Conservation (phyloP, 495 filamentous ascomycete genomes). For the Baudoinia panamericana region DNA sequence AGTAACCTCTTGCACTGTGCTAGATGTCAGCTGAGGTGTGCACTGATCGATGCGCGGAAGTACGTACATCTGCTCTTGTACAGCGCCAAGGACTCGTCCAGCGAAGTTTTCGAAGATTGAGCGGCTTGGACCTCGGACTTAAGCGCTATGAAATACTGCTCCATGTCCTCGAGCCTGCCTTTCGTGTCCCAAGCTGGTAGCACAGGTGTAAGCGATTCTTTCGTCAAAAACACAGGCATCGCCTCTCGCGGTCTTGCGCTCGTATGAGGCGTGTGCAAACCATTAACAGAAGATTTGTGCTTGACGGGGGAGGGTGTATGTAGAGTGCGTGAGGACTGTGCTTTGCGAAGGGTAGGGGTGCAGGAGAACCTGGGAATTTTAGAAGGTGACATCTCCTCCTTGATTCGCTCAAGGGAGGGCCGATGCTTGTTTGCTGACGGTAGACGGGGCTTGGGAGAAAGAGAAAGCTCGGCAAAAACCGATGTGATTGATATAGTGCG, state of each 20-base stretch:
- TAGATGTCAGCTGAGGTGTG: slow-evolving; percentile 10
- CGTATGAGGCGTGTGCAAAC: slow-evolving; percentile 22
- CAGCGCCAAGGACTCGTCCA: slow-evolving; percentile 55
- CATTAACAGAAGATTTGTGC: slow-evolving; percentile 24
- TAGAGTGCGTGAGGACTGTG: slow-evolving; percentile 15
- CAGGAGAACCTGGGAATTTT: slow-evolving; percentile 19
- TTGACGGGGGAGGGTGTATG: slow-evolving; percentile 20
- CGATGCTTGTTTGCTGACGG: slow-evolving; percentile 10
- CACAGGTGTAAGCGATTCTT: slow-evolving; percentile 46
- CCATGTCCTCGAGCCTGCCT: slow-evolving; percentile 50
- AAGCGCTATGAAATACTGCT: slow-evolving; percentile 46
- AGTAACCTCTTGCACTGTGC: slow-evolving; percentile 55
- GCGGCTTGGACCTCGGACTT: slow-evolving; percentile 49
- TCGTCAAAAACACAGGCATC: slow-evolving; percentile 49
- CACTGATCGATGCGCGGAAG: too few species aligned
- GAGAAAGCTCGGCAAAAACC: slow-evolving; percentile 26
- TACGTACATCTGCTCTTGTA: slow-evolving; percentile 64
- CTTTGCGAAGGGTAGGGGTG: slow-evolving; percentile 18
- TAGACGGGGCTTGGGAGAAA: slow-evolving; percentile 19
- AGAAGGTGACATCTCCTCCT: slow-evolving; percentile 18
- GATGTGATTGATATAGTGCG: slow-evolving; percentile 16
- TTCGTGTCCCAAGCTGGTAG: slow-evolving; percentile 60
- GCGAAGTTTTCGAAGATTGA: slow-evolving; percentile 43
- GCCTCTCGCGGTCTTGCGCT: slow-evolving; percentile 21
- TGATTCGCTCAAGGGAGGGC: slow-evolving; percentile 17